A percentile compares a stretch with the other conserved stretches of the same genome.
These are phyloP conservation scores for Arthrobotrys pseudoclavata DNA, from an alignment of 2,329 filamentous ascomycete genomes.

Conservation along the genomic window DNA sequence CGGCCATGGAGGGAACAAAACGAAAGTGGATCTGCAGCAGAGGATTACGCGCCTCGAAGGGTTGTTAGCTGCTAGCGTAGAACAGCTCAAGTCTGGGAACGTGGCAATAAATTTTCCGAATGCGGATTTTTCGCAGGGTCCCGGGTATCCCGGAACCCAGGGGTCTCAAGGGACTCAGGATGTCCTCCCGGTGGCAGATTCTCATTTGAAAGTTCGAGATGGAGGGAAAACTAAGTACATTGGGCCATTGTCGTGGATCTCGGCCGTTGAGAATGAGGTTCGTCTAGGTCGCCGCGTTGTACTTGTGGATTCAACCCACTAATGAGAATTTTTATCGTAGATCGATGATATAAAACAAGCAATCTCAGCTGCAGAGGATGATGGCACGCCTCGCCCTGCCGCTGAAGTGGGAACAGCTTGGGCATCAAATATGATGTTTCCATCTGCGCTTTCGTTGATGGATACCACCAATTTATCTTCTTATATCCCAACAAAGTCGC, in stretches of 20 bases:
- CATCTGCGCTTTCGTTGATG: conserved; percentile 33
- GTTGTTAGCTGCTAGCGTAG: conserved; percentile 56
- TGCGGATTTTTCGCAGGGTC: conserved; percentile 30
- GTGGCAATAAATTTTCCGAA: conserved; percentile 51
- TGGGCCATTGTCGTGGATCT: conserved; percentile 56
- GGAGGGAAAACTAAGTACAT: conserved; percentile 55
- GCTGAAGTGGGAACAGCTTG: conserved; percentile 34
- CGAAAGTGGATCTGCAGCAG: conserved; percentile 58
- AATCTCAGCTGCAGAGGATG: conserved; percentile 33
- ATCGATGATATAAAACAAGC: conserved; percentile 59
- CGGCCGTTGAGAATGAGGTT: conserved; percentile 56
- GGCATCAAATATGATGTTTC: conserved; percentile 59
- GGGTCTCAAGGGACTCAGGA: conserved; percentile 39
- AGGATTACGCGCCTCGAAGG: conserved; percentile 58
- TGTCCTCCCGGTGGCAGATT: conserved; percentile 51
- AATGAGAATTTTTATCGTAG: conserved; percentile 7
- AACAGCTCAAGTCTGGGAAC: conserved; percentile 56
- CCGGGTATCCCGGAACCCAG: conserved; percentile 42
- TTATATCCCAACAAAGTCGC: conserved; percentile 47
- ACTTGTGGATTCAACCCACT: neutral
- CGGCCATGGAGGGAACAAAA: conserved; percentile 42
- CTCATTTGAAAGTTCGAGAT: conserved; percentile 49
- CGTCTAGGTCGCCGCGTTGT: neutral
- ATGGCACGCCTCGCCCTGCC: conserved; percentile 10
- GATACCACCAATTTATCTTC: conserved; percentile 44